These are phyloP conservation scores for Panicum virgatum DNA, from an alignment of 202 grass and related monocot species.

Conservation along the genomic window DNA sequence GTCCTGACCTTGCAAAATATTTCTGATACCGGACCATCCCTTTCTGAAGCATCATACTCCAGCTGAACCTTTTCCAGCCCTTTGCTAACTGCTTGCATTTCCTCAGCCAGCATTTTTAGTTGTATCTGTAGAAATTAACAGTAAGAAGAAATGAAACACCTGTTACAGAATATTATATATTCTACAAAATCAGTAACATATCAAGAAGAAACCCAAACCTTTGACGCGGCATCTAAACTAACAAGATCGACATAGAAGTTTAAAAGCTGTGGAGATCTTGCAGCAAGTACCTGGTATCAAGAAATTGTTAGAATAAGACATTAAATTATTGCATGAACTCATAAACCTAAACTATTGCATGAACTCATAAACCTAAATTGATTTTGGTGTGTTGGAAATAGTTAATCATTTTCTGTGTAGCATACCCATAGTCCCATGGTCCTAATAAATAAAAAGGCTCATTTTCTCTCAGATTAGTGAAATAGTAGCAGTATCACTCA, in stretches of 20 bases:
- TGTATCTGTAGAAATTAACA: constrained; percentile 73
- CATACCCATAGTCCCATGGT: not conserved
- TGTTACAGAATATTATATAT: constrained; percentile 30
- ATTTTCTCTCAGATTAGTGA: not conserved
- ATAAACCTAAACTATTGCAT: constrained; percentile 10
- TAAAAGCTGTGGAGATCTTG: constrained; percentile 76
- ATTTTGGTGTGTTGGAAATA: not conserved
- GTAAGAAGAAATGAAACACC: constrained; percentile 31
- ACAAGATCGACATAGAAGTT: constrained; percentile 90
- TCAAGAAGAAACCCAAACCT: constrained; percentile 59
- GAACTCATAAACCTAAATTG: constrained; percentile 11
- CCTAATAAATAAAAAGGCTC: not conserved
- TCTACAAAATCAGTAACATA: constrained; percentile 20
- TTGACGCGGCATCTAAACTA: constrained; percentile 93
- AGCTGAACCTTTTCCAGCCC: constrained; percentile 86
- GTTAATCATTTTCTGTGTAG: not conserved
- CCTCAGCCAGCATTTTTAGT: constrained; percentile 96
- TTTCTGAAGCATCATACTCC: constrained; percentile 93
- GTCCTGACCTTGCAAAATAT: constrained; percentile 71
- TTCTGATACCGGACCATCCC: constrained; percentile 94
- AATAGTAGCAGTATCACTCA: not conserved
- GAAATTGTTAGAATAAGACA: constrained; percentile 25
- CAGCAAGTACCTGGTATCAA: constrained; percentile 76
- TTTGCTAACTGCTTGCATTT: constrained; percentile 99
- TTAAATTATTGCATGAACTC: constrained; percentile 20